phyloP scores from a whole-genome alignment of 257 asterid genomes.

The Cordia subcordata region DNA sequence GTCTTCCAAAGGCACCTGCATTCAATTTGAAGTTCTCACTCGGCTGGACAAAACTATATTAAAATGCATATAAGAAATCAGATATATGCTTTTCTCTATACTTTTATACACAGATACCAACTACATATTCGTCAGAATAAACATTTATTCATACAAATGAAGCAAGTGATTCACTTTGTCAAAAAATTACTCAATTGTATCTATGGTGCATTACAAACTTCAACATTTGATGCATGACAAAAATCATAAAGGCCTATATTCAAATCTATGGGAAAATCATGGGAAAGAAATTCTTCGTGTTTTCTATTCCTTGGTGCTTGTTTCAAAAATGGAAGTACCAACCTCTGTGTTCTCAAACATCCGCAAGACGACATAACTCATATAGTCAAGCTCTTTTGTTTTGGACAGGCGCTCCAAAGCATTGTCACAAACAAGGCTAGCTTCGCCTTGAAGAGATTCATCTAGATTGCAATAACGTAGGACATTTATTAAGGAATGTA shows the following conservation, averaged over 20 bases:
- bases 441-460: constrained; percentile 88
- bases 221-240: no score
- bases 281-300: background rate
- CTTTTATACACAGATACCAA: no score
- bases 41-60: background rate
- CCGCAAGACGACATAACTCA: constrained; percentile 89
- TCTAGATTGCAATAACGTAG: constrained; percentile 97
- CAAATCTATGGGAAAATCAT: no score
- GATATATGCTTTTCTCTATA: no score
- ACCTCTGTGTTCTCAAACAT: constrained; percentile 91
- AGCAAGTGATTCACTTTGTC: no score
- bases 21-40: constrained; percentile 15
- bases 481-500: constrained; percentile 97
- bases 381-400: constrained; percentile 96
- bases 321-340: constrained; percentile 20
- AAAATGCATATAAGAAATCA: background rate
- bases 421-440: constrained; percentile 71
- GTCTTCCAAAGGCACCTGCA: constrained; percentile 81
- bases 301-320: background rate
- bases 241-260: no score
- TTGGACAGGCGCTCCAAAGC: constrained; percentile 77
- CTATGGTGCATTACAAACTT: background rate
- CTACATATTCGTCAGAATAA: no score
- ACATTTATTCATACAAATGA: no score
- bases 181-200: no score